Base-by-base conservation (phyloP, 331 rosid genomes). In the Quercus phellos region DNA sequence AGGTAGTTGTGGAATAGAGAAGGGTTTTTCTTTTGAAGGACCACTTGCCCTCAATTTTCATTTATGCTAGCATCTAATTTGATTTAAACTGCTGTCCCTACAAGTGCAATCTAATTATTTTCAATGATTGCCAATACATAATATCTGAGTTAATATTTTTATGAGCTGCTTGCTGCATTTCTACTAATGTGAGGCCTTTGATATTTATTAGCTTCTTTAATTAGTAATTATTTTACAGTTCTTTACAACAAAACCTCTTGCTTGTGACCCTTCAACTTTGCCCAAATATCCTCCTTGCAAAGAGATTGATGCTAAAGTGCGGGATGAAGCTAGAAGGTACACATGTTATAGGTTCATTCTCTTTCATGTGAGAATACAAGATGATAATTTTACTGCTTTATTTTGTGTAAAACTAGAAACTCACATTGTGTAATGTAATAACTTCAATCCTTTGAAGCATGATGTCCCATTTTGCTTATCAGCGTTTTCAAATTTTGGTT, bases 261-360 rank as follows among this genome's bases (percentile, higher is more conserved):
- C 98, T 29, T 92, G 97, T 69, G 90, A 92, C 84, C 97, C 97
- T 77, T 92, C 96, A 85, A 88, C 85, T 71, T 88, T 92, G 78
- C 97, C 97, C 60, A 92, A 86, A 82, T 94, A 92, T 84, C 95
- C 93, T 73, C 97, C 97, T 18, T 87, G 93, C 91, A 94, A 94
- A 87, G 98, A 94, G 88, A 94, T 94, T 54, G 92, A 94, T 85
- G 85, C 88, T 34, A 94, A 90, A 70, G 72, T 89, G 85, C 84
- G 88, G 69, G 93, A 85, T 58, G 93, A 81, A 79, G 86, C 85
- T 60, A 85, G 91, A 85, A 90, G 96, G 98, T 94, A 92, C 79
- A 61, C 79, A 61, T 55, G 32, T 35, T 63, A 46, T 71, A 32
- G 55, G 59, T 74, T 76, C 8, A 60, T 81, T 4, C 53, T 75